Base-by-base conservation (phyloP, 2,329 filamentous ascomycete species). In the Microdochium nivale region DNA sequence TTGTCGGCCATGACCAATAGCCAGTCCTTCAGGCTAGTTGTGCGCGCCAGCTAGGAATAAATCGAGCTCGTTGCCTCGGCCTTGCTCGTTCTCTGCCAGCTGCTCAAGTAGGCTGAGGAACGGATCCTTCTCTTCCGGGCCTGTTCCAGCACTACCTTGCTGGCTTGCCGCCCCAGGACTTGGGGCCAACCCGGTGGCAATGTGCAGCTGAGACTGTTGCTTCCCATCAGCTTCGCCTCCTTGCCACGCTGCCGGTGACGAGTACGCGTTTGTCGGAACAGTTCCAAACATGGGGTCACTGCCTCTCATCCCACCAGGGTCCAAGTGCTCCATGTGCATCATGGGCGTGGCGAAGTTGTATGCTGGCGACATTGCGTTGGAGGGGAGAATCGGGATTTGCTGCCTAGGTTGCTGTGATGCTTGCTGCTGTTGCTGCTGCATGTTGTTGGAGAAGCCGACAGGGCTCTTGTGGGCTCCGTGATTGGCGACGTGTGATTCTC, bases 41-140 rank as follows among this genome's bases (percentile, higher is more conserved):
- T 65, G 62, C 13, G 57, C 54, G 7, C 65, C 65, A 2, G 60
- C 65, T 25, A 91, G 69, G 62, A 91, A 91, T 68, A 89, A 91
- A 65, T 92, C 88, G 60, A 94, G 70, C 62, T 92, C 88, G 57
- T 79, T 85, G 13, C 85, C 86, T 10, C 83, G 80, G 0, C 84
- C 75, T 50, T 87, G 79, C 67, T 92, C 88, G 60, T 89, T 90
- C 67, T 94, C 88, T 0, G 88, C 88, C 53, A 94, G 74, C 68
- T 94, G 88, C 65, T 94, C 88, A 33, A 94, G 70, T 43, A 94
- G 69, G 55, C 81, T 87, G 40, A 94, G 67, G 62, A 95, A 94
- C 0, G 88, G 88, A 62, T 94, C 89, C 59, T 88, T 90, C 58
- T 92, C 88, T 21, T 84, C 78, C 2, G 71, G 64, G 0, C 67